These are phyloP conservation scores for Amanita phalloides DNA, from an alignment of 768 basidiomycete genomes.

Conservation along the genomic window DNA sequence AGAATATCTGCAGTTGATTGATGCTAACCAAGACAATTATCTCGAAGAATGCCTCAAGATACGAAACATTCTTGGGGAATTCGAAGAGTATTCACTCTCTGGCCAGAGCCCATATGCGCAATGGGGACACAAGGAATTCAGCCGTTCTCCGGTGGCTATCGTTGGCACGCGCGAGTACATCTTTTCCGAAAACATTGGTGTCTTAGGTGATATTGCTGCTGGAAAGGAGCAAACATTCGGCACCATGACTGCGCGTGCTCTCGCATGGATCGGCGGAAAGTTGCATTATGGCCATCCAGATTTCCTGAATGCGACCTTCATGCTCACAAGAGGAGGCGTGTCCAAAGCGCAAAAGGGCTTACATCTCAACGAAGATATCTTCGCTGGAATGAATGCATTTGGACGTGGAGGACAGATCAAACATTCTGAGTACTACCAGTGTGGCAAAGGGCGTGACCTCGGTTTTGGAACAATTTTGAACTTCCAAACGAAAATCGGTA, in stretches of 20 bases:
- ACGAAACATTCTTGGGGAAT: conserved; percentile 93
- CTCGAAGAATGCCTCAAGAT: conserved; percentile 99
- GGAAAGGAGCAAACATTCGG: conserved; percentile 99
- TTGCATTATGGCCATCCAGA: conserved; percentile 99
- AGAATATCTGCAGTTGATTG: conserved; percentile 97
- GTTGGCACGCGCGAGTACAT: conserved; percentile 99
- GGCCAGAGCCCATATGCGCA: conserved; percentile 94
- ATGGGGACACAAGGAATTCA: conserved; percentile 92
- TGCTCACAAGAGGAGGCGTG: conserved; percentile 97
- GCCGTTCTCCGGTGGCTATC: conserved; percentile 87
- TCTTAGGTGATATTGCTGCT: conserved; percentile 96
- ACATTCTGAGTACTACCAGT: conserved; percentile 99
- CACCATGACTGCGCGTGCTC: conserved; percentile 89
- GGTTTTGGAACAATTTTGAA: conserved; percentile 99
- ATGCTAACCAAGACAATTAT: conserved; percentile 99
- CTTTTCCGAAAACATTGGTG: conserved; percentile 99
- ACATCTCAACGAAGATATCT: conserved; percentile 99
- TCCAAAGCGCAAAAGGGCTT: conserved; percentile 99
- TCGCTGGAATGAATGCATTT: conserved; percentile 98
- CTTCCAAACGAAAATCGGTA: conserved; percentile 99
- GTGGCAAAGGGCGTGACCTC: conserved; percentile 97
- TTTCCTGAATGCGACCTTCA: conserved; percentile 96
- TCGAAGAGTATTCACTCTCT: conserved; percentile 87
- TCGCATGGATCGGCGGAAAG: conserved; percentile 98
- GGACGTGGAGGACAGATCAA: conserved; percentile 98